Evolutionary conservation across 495 filamentous ascomycete genomes (phyloP), one percentile per base, ranked within the genome.

Genomic region (Aspergillus incahuasiensis): DNA sequence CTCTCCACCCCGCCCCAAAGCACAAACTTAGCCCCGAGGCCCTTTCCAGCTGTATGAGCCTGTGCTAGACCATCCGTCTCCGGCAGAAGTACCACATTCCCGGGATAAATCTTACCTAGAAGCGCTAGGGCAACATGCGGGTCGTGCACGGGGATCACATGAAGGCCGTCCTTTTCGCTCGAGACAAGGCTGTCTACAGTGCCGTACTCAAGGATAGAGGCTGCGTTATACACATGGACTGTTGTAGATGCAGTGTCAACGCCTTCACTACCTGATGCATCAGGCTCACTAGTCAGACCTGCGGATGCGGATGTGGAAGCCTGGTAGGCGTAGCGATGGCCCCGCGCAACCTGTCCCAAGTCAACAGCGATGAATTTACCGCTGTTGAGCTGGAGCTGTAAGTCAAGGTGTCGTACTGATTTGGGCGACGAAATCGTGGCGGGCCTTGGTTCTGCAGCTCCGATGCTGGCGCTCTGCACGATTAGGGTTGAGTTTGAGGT

Each of bases 301-400:
- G 44, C 40, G 25, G 25, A 4, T 4, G 25, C 8, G 24, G 19
- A 6, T 25, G 48, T 28, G 1, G 12, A 20, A 3, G 51, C 55
- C 7, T 30, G 19, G 34, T 72, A 72, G 9, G 66, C 56, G 35
- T 70, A 70, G 2, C 69, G 63, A 24, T 56, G 58, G 4, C 69
- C 69, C 12, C 68, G 68, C 13, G 63, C 55, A 32, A 72, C 64
- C 40, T 71, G 69, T 8, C 69, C 69, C 5, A 72, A 8, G 44
- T 71, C 69, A 11, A 71, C 60, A 2, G 52, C 38, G 2, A 52
- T 49, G 15, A 48, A 48, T 6, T 59, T 41, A 11, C 60, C 62
- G 44, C 57, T 48, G 1, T 44, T 22, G 11, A 69, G 59, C 13
- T 44, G 45, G 3, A 66, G 46, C 6, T 45, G 38, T 15, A 72